phyloP scores from a whole-genome alignment of 2,329 filamentous ascomycete genomes.

The Fusarium coffeatum region DNA sequence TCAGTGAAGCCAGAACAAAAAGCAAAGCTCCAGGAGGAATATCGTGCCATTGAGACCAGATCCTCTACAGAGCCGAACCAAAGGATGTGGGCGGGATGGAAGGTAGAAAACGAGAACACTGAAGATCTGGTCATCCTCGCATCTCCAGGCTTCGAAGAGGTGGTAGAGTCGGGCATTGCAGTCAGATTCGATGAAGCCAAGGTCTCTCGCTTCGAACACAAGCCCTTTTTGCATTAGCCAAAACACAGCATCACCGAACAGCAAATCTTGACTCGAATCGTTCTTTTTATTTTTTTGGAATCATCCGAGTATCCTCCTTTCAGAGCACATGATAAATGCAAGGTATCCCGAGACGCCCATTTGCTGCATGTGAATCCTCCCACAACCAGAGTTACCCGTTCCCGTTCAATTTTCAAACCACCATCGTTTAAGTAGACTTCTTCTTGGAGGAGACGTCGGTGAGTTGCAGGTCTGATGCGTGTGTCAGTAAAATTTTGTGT shows the following conservation, averaged over 20 bases:
- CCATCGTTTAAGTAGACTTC: conserved; percentile 42
- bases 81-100: conserved; percentile 56
- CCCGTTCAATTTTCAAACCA: conserved; percentile 33
- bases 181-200: conserved; percentile 35
- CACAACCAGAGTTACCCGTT: conserved; percentile 46
- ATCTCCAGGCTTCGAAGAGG: conserved; percentile 53
- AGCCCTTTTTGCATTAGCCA: conserved; percentile 42
- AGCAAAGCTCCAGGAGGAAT: conserved; percentile 51
- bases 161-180: conserved; percentile 46
- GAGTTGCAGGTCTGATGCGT: conserved; percentile 61
- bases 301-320: conserved; percentile 54
- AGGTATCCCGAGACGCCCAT: conserved; percentile 68
- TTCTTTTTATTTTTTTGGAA: conserved; percentile 51
- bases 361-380: conserved; percentile 56
- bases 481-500: conserved; percentile 16
- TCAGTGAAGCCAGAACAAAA: conserved; percentile 49
- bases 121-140: conserved; percentile 57
- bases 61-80: conserved; percentile 49
- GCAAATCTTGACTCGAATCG: conserved; percentile 50
- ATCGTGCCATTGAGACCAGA: conserved; percentile 49
- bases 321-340: conserved; percentile 61
- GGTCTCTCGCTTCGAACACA: conserved; percentile 42
- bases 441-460: conserved; percentile 68
- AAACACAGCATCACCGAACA: conserved; percentile 22
- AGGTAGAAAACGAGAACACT: conserved; percentile 53